A percentile compares a stretch with the other conserved stretches of the same genome.
Evolutionary conservation across 2,329 filamentous ascomycete genomes (phyloP).

Genomic region (Xylaria arbuscula): DNA sequence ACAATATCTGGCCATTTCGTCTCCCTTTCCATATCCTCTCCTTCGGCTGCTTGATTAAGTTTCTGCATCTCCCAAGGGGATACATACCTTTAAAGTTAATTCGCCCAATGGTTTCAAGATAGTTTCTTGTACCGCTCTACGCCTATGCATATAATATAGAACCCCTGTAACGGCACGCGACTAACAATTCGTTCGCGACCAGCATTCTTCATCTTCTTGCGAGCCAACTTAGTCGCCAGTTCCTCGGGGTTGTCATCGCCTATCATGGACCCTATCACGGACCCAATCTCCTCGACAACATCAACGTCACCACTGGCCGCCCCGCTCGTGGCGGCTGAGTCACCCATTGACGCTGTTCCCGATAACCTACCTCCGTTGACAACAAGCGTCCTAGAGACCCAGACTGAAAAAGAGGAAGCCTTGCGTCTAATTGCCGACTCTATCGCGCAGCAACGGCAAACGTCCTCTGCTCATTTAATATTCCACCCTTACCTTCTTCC

Average conservation of each 20-base stretch:
- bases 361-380: constrained; percentile 72
- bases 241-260: constrained; percentile 72
- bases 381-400: constrained; percentile 65
- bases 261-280: constrained; percentile 68
- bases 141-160: neutral
- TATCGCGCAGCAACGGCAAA: constrained; percentile 82
- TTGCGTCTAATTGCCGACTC: constrained; percentile 82
- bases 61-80: neutral
- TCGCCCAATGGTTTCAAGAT: neutral
- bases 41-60: neutral
- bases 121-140: neutral
- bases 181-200: constrained; percentile 46
- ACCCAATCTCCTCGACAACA: constrained; percentile 60
- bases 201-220: constrained; percentile 87
- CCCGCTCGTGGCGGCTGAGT: constrained; percentile 53
- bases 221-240: constrained; percentile 80
- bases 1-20: neutral
- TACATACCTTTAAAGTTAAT: constrained; percentile 6
- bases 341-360: constrained; percentile 54
- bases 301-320: constrained; percentile 53
- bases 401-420: constrained; percentile 72
- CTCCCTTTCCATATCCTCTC: neutral
- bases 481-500: constrained; percentile 69
- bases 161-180: constrained; percentile 21
- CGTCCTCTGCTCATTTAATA: constrained; percentile 71